Evolutionary conservation across 2,329 filamentous ascomycete species (phyloP).

Genomic region (Colletotrichum spinosum): DNA sequence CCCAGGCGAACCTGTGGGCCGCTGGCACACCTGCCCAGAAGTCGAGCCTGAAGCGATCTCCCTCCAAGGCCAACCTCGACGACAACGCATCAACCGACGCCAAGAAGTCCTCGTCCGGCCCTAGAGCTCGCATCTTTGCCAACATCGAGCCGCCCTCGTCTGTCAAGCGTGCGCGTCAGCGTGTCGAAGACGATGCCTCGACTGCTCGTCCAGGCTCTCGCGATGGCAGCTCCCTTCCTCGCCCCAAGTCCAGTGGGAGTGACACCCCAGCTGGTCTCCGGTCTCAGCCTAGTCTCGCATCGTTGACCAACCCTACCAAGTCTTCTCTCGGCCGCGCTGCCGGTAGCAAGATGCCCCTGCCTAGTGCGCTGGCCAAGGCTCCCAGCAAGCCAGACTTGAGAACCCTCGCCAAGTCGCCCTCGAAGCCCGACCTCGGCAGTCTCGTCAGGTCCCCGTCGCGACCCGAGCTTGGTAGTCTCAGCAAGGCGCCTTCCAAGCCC

Average conservation of each 20-base stretch:
- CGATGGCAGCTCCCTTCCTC: conserved; percentile 61
- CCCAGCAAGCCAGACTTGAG: conserved; percentile 37
- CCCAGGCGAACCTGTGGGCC: conserved; percentile 45
- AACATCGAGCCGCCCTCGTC: conserved; percentile 51
- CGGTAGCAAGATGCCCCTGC: conserved; percentile 65
- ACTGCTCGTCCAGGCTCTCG: conserved; percentile 70
- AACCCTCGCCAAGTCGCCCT: conserved; percentile 57
- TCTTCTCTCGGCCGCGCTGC: conserved; percentile 74
- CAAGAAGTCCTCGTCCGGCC: conserved; percentile 37
- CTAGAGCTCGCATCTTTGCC: conserved; percentile 36
- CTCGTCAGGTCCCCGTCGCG: conserved; percentile 66
- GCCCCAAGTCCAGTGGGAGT: conserved; percentile 58
- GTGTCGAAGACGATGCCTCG: conserved; percentile 76
- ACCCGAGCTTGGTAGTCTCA: conserved; percentile 51
- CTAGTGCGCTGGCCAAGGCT: conserved; percentile 52
- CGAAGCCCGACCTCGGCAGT: conserved; percentile 56
- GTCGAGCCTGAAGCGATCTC: conserved; percentile 47
- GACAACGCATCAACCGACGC: conserved; percentile 63
- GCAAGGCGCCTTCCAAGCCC: conserved; percentile 62
- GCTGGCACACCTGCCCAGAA: conserved; percentile 48
- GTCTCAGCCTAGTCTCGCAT: conserved; percentile 62
- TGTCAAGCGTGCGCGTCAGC: conserved; percentile 79
- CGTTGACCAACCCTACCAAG: conserved; percentile 82
- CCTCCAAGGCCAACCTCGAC: conserved; percentile 73
- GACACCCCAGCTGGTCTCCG: conserved; percentile 51